These are phyloP conservation scores for Carex parvula DNA, from an alignment of 176 grass and related monocot genomes.

Conservation along the genomic window DNA sequence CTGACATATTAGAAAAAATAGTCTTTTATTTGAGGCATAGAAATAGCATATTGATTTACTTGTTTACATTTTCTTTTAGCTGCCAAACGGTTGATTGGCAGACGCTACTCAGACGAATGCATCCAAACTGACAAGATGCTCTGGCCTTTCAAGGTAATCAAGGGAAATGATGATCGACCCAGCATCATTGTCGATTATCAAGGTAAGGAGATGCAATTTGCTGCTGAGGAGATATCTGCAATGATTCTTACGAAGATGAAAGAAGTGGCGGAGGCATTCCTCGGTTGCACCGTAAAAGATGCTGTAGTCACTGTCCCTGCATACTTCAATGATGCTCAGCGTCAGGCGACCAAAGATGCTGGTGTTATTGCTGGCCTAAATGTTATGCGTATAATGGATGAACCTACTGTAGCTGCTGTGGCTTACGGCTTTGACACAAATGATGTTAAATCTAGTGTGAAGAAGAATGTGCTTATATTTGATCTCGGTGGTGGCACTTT, in stretches of 20 bases:
- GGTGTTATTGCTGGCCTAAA: constrained; percentile 34
- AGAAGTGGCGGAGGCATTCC: constrained; percentile 34
- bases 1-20: background rate
- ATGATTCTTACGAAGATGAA: constrained; percentile 43
- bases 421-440: constrained; percentile 32
- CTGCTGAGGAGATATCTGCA: constrained; percentile 40
- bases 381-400: constrained; percentile 41
- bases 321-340: constrained; percentile 43
- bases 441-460: background rate
- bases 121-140: constrained; percentile 35
- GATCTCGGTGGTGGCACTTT: constrained; percentile 38
- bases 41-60: background rate
- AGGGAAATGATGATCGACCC: constrained; percentile 28
- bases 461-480: constrained; percentile 34
- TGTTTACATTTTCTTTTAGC: constrained; percentile 2
- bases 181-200: constrained; percentile 36
- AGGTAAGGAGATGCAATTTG: constrained; percentile 34
- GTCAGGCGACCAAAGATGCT: constrained; percentile 39
- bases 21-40: background rate
- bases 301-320: constrained; percentile 41
- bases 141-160: constrained; percentile 38
- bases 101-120: constrained; percentile 20
- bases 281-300: constrained; percentile 35
- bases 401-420: constrained; percentile 29
- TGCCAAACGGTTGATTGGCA: constrained; percentile 42